A percentile compares a stretch with the other conserved stretches of the same genome.
Conservation (phyloP, 2,329 filamentous ascomycete species). For the Kalaharituber pfeilii region DNA sequence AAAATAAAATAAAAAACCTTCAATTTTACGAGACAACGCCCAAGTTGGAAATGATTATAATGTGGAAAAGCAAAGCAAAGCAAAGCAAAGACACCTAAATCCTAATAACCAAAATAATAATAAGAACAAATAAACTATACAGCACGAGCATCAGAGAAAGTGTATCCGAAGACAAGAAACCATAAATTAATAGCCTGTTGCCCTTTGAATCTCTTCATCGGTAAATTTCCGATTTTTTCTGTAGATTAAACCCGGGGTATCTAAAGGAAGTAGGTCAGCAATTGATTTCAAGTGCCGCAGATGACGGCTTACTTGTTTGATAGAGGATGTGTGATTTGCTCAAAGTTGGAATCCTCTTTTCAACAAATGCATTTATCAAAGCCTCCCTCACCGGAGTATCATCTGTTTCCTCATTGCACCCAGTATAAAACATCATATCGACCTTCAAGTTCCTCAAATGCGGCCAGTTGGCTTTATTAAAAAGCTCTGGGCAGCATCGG, state of each 20-base stretch:
- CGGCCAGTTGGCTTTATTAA: slow-evolving; percentile 11
- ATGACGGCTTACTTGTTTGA: background rate
- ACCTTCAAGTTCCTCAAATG: slow-evolving; percentile 12
- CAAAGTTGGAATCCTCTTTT: slow-evolving; percentile 12
- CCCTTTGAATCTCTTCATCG: background rate
- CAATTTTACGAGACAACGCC: no score
- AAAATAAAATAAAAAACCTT: background rate
- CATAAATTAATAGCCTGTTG: background rate
- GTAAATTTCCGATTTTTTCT: background rate
- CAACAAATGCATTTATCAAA: slow-evolving; percentile 8
- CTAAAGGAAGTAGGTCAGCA: slow-evolving; percentile 4
- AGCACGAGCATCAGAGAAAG: no score
- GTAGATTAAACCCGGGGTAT: background rate
- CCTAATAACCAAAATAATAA: no score
- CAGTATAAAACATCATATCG: slow-evolving; percentile 12
- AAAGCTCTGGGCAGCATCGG: slow-evolving; percentile 13
- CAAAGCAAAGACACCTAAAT: background rate
- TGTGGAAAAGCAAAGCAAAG: no score
- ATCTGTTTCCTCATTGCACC: slow-evolving; percentile 10
- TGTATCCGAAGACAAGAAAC: background rate
- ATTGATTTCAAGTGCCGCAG: background rate
- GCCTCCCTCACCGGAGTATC: slow-evolving; percentile 10
- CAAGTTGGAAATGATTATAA: no score
- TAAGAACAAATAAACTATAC: background rate
- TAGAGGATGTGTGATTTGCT: background rate